Base-by-base conservation (phyloP, 1,284 basidiomycete species). In the Moniliella sp. region DNA sequence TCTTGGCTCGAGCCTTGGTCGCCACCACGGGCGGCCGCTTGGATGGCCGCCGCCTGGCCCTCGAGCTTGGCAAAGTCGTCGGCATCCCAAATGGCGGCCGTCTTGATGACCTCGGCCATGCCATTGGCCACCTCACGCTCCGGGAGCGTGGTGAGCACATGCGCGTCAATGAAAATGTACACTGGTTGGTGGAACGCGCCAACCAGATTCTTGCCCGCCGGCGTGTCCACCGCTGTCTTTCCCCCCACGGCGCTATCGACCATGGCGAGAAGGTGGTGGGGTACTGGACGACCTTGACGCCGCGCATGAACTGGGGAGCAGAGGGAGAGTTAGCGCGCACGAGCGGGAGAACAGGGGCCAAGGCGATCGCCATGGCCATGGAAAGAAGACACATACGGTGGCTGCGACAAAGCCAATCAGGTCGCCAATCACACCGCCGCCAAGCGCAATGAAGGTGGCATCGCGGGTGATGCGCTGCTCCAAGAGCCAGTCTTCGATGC, bases 101-200 rank as follows among this genome's bases (percentile, higher is more conserved):
- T 59, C 39, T 94, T 97, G 62, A 97, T 75, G 3, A 94, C 79
- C 62, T 99, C 88, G 1, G 91, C 86, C 81, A 99, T 93, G 28
- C 88, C 88, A 57, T 97, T 97, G 27, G 81, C 79, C 47, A 94
- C 86, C 61, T 97, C 91, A 40, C 91, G 70, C 27, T 74, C 65
- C 0, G 86, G 86, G 3, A 99, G 74, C 1, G 83, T 88, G 48
- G 83, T 79, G 39, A 99, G 72, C 68, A 91, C 91, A 0, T 84
- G 77, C 11, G 82, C 77, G 61, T 99, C 91, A 48, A 94, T 91
- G 64, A 99, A 99, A 59, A 94, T 78, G 66, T 78, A 94, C 51
- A 77, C 73, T 1, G 88, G 88, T 64, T 97, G 91, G 79, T 84
- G 86, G 68, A 99, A 99, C 3, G 88, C 78, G 42, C 88, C 91